Evolutionary conservation across 129 eudicot genomes (phyloP).

Genomic region (Heracleum sosnowskyi): DNA sequence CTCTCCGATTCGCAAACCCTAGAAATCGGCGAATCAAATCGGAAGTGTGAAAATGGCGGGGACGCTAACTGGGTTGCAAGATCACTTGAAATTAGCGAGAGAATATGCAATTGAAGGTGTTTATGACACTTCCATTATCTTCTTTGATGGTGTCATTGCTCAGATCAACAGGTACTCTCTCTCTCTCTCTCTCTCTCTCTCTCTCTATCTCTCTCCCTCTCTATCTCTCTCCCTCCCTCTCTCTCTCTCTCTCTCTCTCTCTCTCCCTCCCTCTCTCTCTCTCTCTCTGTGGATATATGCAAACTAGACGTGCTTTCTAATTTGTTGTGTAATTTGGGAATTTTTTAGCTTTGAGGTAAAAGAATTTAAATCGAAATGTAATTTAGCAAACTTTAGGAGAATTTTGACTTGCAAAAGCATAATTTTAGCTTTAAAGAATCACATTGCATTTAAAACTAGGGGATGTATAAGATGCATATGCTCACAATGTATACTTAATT

Average conservation of each 20-base stretch:
- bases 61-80: conserved; percentile 73
- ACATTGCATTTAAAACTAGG: background rate
- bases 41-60: conserved; percentile 35
- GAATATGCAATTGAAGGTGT: conserved; percentile 94
- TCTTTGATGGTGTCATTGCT: conserved; percentile 98
- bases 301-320: background rate
- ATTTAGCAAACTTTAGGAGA: background rate
- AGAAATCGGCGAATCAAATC: background rate
- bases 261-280: background rate
- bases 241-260: background rate
- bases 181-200: conserved; percentile 2
- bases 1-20: background rate
- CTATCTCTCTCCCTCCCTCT: background rate
- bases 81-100: conserved; percentile 87
- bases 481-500: background rate
- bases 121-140: conserved; percentile 88
- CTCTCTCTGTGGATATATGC: background rate
- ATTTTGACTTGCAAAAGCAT: background rate
- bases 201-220: background rate
- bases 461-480: background rate
- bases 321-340: background rate
- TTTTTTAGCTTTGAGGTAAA: background rate
- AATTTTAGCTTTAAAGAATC: background rate
- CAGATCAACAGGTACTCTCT: conserved; percentile 88
- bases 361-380: background rate